Evolutionary conservation across 352 stramenopile species (phyloP).

Genomic region (Phytophthora lateralis): DNA sequence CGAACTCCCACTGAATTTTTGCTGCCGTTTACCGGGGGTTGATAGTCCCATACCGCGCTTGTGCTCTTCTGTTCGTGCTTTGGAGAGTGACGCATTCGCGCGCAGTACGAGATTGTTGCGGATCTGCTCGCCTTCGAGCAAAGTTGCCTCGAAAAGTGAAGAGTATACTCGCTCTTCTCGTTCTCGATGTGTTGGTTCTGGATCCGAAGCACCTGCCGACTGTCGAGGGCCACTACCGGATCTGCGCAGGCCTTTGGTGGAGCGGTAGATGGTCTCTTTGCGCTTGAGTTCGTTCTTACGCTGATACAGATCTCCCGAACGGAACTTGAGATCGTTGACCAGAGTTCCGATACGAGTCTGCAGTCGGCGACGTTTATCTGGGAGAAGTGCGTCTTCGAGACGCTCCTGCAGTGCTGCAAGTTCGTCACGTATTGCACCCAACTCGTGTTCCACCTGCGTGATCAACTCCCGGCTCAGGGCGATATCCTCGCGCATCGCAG

Average conservation of each 20-base stretch:
- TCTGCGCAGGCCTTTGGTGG: conserved; percentile 12
- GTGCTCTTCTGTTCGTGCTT: conserved; percentile 10
- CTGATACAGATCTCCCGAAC: conserved; percentile 73
- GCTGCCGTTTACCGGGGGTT: conserved; percentile 5
- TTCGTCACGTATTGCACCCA: conserved; percentile 62
- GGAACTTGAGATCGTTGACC: conserved; percentile 67
- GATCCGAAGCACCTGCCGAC: neutral
- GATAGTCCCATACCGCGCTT: conserved; percentile 2
- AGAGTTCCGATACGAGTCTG: conserved; percentile 56
- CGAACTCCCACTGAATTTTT: neutral
- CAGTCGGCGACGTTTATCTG: conserved; percentile 54
- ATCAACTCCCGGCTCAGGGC: conserved; percentile 62
- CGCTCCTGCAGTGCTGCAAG: conserved; percentile 51
- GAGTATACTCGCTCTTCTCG: conserved; percentile 21
- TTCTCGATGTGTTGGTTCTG: conserved; percentile 9
- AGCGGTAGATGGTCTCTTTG: conserved; percentile 52
- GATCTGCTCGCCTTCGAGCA: conserved; percentile 61
- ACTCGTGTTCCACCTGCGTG: conserved; percentile 63
- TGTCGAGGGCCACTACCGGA: conserved; percentile 13
- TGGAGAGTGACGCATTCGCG: conserved; percentile 26
- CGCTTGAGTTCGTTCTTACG: conserved; percentile 75
- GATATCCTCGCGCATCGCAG: conserved; percentile 55
- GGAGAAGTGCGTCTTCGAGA: conserved; percentile 36
- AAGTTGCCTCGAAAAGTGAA: conserved; percentile 32
- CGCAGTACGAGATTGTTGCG: conserved; percentile 63